Evolutionary conservation across 2,329 filamentous ascomycete genomes (phyloP), one percentile per base, ranked within the genome.

Genomic region (Colletotrichum limetticola): DNA sequence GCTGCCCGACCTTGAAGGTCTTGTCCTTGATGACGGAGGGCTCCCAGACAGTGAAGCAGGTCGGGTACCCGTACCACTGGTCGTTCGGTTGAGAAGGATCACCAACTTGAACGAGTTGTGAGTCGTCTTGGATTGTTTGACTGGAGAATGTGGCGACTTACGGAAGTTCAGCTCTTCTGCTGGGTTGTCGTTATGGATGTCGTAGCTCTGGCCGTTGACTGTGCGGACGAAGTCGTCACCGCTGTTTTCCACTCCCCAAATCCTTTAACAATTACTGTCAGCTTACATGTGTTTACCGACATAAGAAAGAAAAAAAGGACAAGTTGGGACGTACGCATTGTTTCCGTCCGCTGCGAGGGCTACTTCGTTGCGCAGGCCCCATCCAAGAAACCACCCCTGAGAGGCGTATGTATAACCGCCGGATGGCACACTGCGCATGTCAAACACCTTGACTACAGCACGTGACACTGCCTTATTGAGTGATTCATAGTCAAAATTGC

Each of bases 151-250:
- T 16, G 19, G 22, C 19, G 7, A 73, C 79, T 75, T 76, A 80
- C 90, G 85, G 80, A 89, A 92, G 80, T 93, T 92, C 76, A 93
- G 80, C 80, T 93, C 89, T 77, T 93, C 91, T 4, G 88, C 90
- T 1, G 91, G 91, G 77, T 92, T 92, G 78, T 91, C 84, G 57
- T 86, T 82, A 76, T 90, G 88, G 66, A 91, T 87, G 65, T 90
- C 88, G 6, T 75, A 76, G 5, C 76, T 76, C 32, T 84, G 76
- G 57, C 86, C 86, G 68, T 86, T 83, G 35, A 89, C 77, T 5
- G 78, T 81, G 32, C 82, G 84, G 26, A 82, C 79, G 59, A 92
- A 85, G 68, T 91, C 82, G 78, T 92, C 89, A 12, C 87, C 88
- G 66, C 86, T 82, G 70, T 83, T 83, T 74, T 83, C 82, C 0